Conservation (phyloP, 129 eudicot species). For the Helianthus tuberosus region DNA sequence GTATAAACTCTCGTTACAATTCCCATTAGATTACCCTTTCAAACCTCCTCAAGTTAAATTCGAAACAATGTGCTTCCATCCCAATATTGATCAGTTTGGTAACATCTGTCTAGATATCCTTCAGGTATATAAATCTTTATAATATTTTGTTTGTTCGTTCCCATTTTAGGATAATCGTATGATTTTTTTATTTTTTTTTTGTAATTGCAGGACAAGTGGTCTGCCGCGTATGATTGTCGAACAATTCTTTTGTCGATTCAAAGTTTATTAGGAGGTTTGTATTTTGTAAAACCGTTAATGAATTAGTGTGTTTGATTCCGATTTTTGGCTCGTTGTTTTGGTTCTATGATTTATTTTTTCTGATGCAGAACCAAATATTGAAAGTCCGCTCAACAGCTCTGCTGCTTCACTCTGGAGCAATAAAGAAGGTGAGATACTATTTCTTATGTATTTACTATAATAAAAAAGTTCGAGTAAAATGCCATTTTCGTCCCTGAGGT, state of each 20-base stretch:
- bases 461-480: not conserved
- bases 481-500: too few relatives aligned
- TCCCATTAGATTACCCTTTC: slow-evolving; percentile 81
- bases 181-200: not conserved
- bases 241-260: slow-evolving; percentile 88
- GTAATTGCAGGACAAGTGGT: slow-evolving; percentile 78
- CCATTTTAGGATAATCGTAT: not conserved
- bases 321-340: slow-evolving; percentile 6
- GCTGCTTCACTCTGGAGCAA: slow-evolving; percentile 88
- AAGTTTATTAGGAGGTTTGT: slow-evolving; percentile 82
- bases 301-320: not conserved
- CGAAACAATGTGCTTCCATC: slow-evolving; percentile 88
- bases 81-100: slow-evolving; percentile 80
- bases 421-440: slow-evolving; percentile 57
- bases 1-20: slow-evolving; percentile 71
- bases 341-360: slow-evolving; percentile 20
- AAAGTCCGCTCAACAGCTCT: slow-evolving; percentile 80
- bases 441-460: not conserved
- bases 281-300: slow-evolving; percentile 15
- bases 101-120: slow-evolving; percentile 83
- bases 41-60: slow-evolving; percentile 91
- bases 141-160: not conserved
- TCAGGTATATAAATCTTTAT: slow-evolving; percentile 53
- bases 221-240: slow-evolving; percentile 91
- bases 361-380: slow-evolving; percentile 73